These are phyloP conservation scores for Nitzschia palea DNA, from an alignment of 108 stramenopile genomes.

Conservation along the genomic window DNA sequence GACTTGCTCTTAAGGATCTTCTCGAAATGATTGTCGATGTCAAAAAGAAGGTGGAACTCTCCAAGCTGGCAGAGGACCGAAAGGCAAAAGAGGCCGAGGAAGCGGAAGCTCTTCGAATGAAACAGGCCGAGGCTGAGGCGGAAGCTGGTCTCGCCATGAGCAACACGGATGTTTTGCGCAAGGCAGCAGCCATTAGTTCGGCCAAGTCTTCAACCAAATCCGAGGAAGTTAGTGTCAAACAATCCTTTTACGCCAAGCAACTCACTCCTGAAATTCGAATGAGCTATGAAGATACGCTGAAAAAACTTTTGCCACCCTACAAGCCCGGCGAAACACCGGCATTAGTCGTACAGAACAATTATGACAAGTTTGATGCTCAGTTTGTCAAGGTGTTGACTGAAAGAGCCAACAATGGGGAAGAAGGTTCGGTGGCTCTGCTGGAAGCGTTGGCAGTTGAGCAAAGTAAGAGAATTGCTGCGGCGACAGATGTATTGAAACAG, in stretches of 20 bases:
- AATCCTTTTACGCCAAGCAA: constrained; percentile 73
- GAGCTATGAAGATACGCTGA: constrained; percentile 76
- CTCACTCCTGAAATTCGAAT: constrained; percentile 85
- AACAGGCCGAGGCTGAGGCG: constrained; percentile 60
- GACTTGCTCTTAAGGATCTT: constrained; percentile 67
- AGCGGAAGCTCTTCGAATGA: constrained; percentile 54
- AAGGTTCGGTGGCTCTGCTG: constrained; percentile 57
- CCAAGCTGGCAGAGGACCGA: constrained; percentile 63
- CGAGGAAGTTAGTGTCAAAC: constrained; percentile 34
- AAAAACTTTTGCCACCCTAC: constrained; percentile 82
- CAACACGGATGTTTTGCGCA: constrained; percentile 71
- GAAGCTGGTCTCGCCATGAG: constrained; percentile 63
- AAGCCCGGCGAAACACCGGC: constrained; percentile 66
- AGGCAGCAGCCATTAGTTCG: constrained; percentile 69
- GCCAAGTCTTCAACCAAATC: constrained; percentile 29
- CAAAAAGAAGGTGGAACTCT: constrained; percentile 62
- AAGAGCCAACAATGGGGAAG: constrained; percentile 53
- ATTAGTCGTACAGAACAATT: constrained; percentile 61
- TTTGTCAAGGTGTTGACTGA: constrained; percentile 47
- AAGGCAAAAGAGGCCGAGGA: constrained; percentile 62
- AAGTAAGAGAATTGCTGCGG: constrained; percentile 59
- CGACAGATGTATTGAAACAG: constrained; percentile 63
- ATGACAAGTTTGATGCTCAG: constrained; percentile 70
- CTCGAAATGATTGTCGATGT: constrained; percentile 78
- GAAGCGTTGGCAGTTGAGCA: constrained; percentile 74